These are phyloP conservation scores for Lepraria neglecta DNA, from an alignment of 495 filamentous ascomycete genomes.

Conservation along the genomic window DNA sequence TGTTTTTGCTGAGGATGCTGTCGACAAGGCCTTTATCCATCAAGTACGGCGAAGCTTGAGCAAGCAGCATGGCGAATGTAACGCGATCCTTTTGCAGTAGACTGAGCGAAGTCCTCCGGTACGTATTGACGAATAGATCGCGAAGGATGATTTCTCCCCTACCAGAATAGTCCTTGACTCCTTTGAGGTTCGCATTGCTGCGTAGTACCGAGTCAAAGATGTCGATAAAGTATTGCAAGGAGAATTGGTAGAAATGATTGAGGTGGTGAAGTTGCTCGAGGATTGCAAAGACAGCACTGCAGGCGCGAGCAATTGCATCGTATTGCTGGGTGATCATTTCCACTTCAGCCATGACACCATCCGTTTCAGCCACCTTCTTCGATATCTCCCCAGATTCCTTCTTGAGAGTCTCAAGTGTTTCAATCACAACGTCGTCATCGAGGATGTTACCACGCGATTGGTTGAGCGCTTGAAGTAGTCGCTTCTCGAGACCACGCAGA, in stretches of 20 bases:
- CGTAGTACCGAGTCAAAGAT: slow-evolving; percentile 93
- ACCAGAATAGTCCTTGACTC: slow-evolving; percentile 64
- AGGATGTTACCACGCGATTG: slow-evolving; percentile 97
- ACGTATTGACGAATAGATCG: slow-evolving; percentile 85
- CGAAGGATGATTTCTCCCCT: slow-evolving; percentile 82
- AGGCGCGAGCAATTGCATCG: slow-evolving; percentile 83
- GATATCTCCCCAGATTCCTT: slow-evolving; percentile 95
- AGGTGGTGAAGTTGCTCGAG: slow-evolving; percentile 95
- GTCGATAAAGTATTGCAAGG: slow-evolving; percentile 92
- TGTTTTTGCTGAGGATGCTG: slow-evolving; percentile 68
- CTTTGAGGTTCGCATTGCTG: slow-evolving; percentile 65
- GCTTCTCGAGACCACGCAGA: slow-evolving; percentile 92
- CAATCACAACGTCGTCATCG: slow-evolving; percentile 95
- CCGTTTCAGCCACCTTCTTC: slow-evolving; percentile 88
- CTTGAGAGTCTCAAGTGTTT: slow-evolving; percentile 96
- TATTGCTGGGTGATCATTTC: slow-evolving; percentile 91
- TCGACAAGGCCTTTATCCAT: slow-evolving; percentile 90
- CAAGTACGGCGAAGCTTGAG: slow-evolving; percentile 85
- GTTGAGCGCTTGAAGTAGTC: slow-evolving; percentile 88
- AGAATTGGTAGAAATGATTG: slow-evolving; percentile 99
- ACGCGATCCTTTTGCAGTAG: slow-evolving; percentile 90
- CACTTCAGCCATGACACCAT: slow-evolving; percentile 96
- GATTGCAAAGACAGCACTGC: slow-evolving; percentile 93
- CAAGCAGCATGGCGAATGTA: slow-evolving; percentile 91
- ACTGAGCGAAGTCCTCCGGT: slow-evolving; percentile 85